phyloP scores from a whole-genome alignment of 192 early-diverging fungal species.

The Coemansia sp. region DNA sequence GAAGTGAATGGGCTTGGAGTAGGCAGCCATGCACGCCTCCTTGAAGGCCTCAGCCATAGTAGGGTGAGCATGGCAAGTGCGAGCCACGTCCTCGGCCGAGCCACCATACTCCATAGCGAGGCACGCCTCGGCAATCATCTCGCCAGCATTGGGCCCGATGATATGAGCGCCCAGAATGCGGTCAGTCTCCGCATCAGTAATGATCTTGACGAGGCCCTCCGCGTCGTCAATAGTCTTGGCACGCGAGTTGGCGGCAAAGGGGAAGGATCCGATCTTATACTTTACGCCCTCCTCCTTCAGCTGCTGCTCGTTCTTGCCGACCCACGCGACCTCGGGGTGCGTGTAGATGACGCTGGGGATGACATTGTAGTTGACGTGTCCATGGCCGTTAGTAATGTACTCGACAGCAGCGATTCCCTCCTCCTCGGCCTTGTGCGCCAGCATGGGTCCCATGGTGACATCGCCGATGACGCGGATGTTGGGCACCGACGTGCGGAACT shows the following conservation, averaged over 20 bases:
- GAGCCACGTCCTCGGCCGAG: constrained; percentile 95
- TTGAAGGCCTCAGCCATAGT: constrained; percentile 98
- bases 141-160: constrained; percentile 97
- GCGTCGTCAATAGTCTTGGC: constrained; percentile 95
- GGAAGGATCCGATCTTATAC: constrained; percentile 91
- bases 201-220: constrained; percentile 95
- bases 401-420: constrained; percentile 98
- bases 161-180: constrained; percentile 97
- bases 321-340: constrained; percentile 98
- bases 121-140: constrained; percentile 98
- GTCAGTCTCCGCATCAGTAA: constrained; percentile 94
- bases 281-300: constrained; percentile 82
- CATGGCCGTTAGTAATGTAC: constrained; percentile 85
- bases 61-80: constrained; percentile 96
- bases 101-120: constrained; percentile 98
- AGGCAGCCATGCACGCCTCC: constrained; percentile 93
- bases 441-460: constrained; percentile 95
- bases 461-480: constrained; percentile 96
- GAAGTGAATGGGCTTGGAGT: constrained; percentile 77
- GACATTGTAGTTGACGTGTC: constrained; percentile 98
- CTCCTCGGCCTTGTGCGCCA: constrained; percentile 99
- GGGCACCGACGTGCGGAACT: constrained; percentile 75
- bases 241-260: constrained; percentile 94
- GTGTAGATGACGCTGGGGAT: constrained; percentile 99
- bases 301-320: constrained; percentile 94